Base-by-base conservation (phyloP, 31 red algal genomes). In the Asparagopsis taxiformis region DNA sequence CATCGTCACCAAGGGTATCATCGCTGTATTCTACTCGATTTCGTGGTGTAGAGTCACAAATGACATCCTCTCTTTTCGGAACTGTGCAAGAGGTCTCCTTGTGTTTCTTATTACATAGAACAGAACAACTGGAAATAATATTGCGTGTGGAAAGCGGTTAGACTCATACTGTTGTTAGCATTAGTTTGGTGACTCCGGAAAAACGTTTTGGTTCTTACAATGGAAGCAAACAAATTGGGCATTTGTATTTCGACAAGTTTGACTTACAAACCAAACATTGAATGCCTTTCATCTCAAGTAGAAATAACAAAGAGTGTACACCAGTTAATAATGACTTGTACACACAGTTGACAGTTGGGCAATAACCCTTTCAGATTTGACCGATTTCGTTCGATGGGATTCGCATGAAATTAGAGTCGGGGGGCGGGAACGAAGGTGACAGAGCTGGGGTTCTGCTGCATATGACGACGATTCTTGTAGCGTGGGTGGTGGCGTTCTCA, bases 201-300 rank as follows among this genome's bases (percentile, higher is more conserved):
- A 5, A 25, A 44, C 2, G 54, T 11, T 30, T 19, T 10, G 31
- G 2, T 72, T 74, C 85, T 73, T 73, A 89, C 74, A 79, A 89
- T 69, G 75, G 74, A 44, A 80, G 41, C 15, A 48, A 46, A 55
- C 85, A 89, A 11, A 56, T 89, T 7, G 85, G 85, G 51, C 85
- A 89, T 57, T 89, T 89, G 59, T 89, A 89, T 38, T 80, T 79
- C 33, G 74, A 26, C 22, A 53, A 31, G 17, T 67, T 6, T 31
- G 52, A 21, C 22, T 70, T 55, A 59, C 85, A 89, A 59, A 89
- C 85, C 10, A 61, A 32, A 43, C 85, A 89, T 20, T 33, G 41
- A n/a, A n/a, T n/a, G n/a, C n/a, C n/a, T n/a, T n/a, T n/a, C n/a
- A n/a, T n/a, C n/a, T n/a, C n/a, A n/a, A n/a, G n/a, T n/a, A n/a